phyloP scores from a whole-genome alignment of 129 eudicot genomes.

The Centrapalus pauciflorus region DNA sequence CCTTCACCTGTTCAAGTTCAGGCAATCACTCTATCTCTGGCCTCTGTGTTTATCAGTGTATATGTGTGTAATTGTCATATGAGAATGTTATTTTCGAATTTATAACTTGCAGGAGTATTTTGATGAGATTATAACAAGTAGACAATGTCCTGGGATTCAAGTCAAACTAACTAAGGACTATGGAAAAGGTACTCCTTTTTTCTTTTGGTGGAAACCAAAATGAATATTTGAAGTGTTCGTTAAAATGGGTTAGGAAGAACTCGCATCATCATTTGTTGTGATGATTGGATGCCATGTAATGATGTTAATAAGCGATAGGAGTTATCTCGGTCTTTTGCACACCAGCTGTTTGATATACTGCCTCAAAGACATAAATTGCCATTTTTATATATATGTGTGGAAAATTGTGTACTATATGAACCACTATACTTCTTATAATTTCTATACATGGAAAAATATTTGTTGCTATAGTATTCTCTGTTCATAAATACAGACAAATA shows the following conservation, averaged over 20 bases:
- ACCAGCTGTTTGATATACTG: constrained; percentile 28
- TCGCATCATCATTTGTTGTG: background rate
- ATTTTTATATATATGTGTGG: background rate
- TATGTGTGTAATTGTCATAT: background rate
- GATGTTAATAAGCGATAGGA: background rate
- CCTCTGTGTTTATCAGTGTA: background rate
- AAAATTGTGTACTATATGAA: background rate
- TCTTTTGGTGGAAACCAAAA: background rate
- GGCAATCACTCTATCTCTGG: constrained; percentile 21
- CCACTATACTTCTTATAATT: too few relatives aligned
- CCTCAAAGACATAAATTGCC: background rate
- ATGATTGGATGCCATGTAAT: background rate
- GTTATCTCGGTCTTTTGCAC: constrained; percentile 10
- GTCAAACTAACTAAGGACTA: constrained; percentile 44
- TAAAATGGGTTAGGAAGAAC: background rate
- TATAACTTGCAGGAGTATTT: constrained; percentile 52
- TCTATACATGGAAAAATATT: background rate
- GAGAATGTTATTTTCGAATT: background rate
- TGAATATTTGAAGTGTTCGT: background rate
- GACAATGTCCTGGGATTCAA: constrained; percentile 42
- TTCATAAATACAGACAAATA: background rate
- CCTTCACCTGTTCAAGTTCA: constrained; percentile 51
- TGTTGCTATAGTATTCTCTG: background rate
- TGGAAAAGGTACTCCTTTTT: constrained; percentile 54
- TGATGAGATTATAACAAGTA: constrained; percentile 36